These are phyloP conservation scores for Microcyclosporella mali DNA, from an alignment of 2,329 filamentous ascomycete species.

Conservation along the genomic window DNA sequence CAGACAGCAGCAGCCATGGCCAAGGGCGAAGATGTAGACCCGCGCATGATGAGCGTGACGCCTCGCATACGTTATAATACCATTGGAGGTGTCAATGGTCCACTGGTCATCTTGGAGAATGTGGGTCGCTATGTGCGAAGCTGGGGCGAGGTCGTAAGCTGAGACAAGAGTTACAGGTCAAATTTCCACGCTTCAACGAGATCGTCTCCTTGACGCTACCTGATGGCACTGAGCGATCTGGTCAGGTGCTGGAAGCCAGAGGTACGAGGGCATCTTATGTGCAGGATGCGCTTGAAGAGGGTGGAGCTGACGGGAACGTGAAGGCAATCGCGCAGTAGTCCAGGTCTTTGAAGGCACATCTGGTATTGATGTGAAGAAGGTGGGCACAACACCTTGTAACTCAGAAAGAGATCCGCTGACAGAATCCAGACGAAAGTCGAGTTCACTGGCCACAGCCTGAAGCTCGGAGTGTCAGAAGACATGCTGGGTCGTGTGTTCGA, in stretches of 20 bases:
- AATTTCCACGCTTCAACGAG: constrained; percentile 95
- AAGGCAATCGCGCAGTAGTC: constrained; percentile 88
- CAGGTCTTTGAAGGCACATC: constrained; percentile 98
- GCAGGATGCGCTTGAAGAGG: background rate
- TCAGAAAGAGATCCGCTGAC: constrained; percentile 7
- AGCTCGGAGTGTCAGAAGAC: constrained; percentile 97
- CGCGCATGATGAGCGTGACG: constrained; percentile 53
- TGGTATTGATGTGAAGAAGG: constrained; percentile 98
- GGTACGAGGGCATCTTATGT: constrained; percentile 49
- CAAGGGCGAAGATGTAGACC: constrained; percentile 34
- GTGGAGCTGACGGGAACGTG: constrained; percentile 8
- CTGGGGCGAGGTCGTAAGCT: constrained; percentile 2
- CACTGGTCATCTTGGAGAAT: constrained; percentile 95
- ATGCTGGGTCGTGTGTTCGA: constrained; percentile 99
- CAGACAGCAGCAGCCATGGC: constrained; percentile 24
- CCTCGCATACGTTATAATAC: constrained; percentile 92
- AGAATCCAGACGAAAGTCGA: constrained; percentile 77
- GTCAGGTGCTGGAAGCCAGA: constrained; percentile 95
- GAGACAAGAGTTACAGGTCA: constrained; percentile 58
- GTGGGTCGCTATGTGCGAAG: constrained; percentile 47
- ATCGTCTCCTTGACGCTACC: constrained; percentile 94
- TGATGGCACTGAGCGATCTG: constrained; percentile 87
- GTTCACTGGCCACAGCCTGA: constrained; percentile 93
- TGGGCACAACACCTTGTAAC: constrained; percentile 22
- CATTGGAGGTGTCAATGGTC: constrained; percentile 94